phyloP scores from a whole-genome alignment of 2,329 filamentous ascomycete genomes.

The Teratosphaeria destructans region DNA sequence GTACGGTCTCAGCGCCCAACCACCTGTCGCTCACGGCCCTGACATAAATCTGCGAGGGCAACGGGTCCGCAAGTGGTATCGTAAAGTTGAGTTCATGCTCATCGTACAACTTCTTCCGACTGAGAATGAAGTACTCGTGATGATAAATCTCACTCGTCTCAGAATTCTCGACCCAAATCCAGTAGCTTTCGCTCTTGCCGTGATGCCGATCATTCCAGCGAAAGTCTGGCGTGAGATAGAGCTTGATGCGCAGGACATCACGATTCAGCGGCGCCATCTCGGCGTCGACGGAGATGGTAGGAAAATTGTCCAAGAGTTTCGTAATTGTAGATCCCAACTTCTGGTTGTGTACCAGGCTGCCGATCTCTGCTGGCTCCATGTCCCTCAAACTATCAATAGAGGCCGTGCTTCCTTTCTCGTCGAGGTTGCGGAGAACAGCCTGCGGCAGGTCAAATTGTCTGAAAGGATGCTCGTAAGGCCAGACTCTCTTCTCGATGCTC shows the following conservation, averaged over 20 bases:
- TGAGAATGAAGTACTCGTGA: conserved; percentile 92
- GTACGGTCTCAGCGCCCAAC: conserved; percentile 92
- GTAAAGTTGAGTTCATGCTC: conserved; percentile 98
- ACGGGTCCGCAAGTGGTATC: conserved; percentile 83
- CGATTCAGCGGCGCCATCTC: conserved; percentile 93
- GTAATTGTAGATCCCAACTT: conserved; percentile 74
- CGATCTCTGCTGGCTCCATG: conserved; percentile 88
- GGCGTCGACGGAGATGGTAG: conserved; percentile 78
- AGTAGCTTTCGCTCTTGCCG: conserved; percentile 90
- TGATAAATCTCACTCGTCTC: conserved; percentile 97
- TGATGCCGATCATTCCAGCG: conserved; percentile 89
- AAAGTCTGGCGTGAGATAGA: conserved; percentile 82
- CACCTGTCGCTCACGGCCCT: conserved; percentile 89
- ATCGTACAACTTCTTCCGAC: conserved; percentile 78
- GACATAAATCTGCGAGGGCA: conserved; percentile 94
- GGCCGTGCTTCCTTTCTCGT: conserved; percentile 61
- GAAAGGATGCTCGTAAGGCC: conserved; percentile 89
- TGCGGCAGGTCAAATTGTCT: conserved; percentile 88
- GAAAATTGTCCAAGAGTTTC: conserved; percentile 80
- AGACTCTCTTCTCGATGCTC: conserved; percentile 91
- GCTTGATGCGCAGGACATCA: conserved; percentile 83
- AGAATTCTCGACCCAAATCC: conserved; percentile 98
- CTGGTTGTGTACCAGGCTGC: conserved; percentile 80
- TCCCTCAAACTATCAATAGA: conserved; percentile 79
- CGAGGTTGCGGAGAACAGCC: conserved; percentile 71